Percentiles rank a stretch among this genome's conserved stretches.
These are phyloP conservation scores for Hypoxylon sp. DNA, from an alignment of 2,329 filamentous ascomycete genomes.

Conservation along the genomic window DNA sequence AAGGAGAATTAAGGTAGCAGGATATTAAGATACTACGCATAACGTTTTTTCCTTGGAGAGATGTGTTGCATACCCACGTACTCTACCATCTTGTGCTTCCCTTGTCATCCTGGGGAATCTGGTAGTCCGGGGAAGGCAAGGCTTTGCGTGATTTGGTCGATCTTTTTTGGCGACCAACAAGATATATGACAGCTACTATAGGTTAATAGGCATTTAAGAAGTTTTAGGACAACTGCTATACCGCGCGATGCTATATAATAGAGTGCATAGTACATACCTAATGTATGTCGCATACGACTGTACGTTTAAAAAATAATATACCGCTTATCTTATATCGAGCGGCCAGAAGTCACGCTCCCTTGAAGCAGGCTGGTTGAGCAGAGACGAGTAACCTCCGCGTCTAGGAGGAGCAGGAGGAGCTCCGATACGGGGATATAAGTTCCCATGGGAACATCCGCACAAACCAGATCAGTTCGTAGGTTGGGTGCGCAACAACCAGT, in stretches of 20 bases:
- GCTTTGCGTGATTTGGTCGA: slow-evolving; percentile 42
- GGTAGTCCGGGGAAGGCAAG: slow-evolving; percentile 37
- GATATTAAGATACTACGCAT: slow-evolving; percentile 31
- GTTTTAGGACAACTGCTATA: slow-evolving; percentile 15
- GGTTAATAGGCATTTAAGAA: slow-evolving; percentile 32
- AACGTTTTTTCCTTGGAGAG: slow-evolving; percentile 2
- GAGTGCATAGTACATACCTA: background rate
- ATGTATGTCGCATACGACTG: slow-evolving; percentile 12
- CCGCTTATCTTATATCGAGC: slow-evolving; percentile 25
- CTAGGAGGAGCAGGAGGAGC: slow-evolving; percentile 18
- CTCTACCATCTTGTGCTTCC: slow-evolving; percentile 25
- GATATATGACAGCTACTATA: slow-evolving; percentile 35
- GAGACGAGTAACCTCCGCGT: slow-evolving; percentile 22
- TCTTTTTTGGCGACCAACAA: slow-evolving; percentile 22
- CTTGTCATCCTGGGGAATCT: slow-evolving; percentile 15
- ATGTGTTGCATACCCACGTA: slow-evolving; percentile 24
- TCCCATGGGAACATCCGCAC: slow-evolving; percentile 31
- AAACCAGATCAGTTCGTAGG: slow-evolving; percentile 21
- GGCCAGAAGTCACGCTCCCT: slow-evolving; percentile 22
- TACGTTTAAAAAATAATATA: slow-evolving; percentile 23
- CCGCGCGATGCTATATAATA: slow-evolving; percentile 9
- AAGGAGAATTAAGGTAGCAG: slow-evolving; percentile 30
- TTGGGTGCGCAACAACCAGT: slow-evolving; percentile 17
- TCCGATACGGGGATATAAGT: slow-evolving; percentile 38
- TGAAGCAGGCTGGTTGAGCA: slow-evolving; percentile 25